These are phyloP conservation scores for Phytophthora syringae DNA, from an alignment of 352 stramenopile genomes.

Conservation along the genomic window DNA sequence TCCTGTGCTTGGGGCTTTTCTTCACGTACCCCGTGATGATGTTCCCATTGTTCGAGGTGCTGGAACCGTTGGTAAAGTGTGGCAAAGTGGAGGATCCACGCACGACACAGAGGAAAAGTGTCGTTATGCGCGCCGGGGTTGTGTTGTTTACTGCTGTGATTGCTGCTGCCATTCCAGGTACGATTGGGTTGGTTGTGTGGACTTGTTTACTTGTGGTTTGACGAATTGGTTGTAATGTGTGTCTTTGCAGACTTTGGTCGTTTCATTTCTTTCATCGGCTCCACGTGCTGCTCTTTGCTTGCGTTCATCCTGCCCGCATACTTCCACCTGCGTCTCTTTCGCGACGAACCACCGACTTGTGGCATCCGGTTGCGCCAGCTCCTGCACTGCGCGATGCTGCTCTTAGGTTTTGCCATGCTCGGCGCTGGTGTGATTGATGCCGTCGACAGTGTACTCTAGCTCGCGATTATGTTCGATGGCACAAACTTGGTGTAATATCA, in stretches of 20 bases:
- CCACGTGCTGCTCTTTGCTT: constrained; percentile 89
- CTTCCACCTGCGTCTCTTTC: constrained; percentile 85
- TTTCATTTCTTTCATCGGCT: constrained; percentile 92
- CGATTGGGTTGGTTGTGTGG: not conserved
- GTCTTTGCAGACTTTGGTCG: constrained; percentile 81
- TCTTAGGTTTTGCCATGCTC: constrained; percentile 47
- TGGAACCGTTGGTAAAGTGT: constrained; percentile 43
- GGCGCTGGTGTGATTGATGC: constrained; percentile 41
- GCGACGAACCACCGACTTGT: constrained; percentile 35
- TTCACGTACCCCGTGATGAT: constrained; percentile 95
- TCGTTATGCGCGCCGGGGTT: constrained; percentile 58
- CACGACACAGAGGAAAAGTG: constrained; percentile 33
- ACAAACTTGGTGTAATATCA: not conserved
- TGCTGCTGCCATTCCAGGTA: constrained; percentile 78
- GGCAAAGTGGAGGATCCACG: constrained; percentile 19
- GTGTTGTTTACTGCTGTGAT: constrained; percentile 84
- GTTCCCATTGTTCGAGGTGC: constrained; percentile 91
- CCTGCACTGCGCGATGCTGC: constrained; percentile 46
- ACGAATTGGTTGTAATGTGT: constrained; percentile 1
- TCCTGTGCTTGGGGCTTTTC: constrained; percentile 88
- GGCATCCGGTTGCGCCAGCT: constrained; percentile 30
- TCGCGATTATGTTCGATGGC: not conserved
- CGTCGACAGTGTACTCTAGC: constrained; percentile 38
- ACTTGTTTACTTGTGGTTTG: not conserved
- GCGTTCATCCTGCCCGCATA: constrained; percentile 90